Evolutionary conservation across 1,284 basidiomycete species (phyloP).

Genomic region (Leucoagaricus sp.): DNA sequence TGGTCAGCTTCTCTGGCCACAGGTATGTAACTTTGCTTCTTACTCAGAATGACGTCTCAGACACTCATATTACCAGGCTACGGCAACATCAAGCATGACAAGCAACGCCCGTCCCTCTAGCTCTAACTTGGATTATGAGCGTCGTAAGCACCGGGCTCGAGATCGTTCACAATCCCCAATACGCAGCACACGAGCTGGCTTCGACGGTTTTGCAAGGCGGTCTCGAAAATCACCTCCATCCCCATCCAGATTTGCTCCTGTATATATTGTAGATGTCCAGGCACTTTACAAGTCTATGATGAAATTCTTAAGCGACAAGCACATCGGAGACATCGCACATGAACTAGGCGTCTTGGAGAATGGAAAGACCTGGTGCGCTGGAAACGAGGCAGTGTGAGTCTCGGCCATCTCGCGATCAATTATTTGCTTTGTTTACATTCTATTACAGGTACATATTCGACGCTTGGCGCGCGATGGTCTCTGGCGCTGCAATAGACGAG

Average conservation of each 20-base stretch:
- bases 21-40: neutral
- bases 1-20: neutral
- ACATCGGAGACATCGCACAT: slow-evolving; percentile 25
- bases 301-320: slow-evolving; percentile 24
- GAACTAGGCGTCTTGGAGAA: slow-evolving; percentile 21
- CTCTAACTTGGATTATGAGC: neutral
- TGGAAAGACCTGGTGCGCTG: slow-evolving; percentile 36
- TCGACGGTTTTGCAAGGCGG: slow-evolving; percentile 10
- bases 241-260: slow-evolving; percentile 18
- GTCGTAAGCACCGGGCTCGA: neutral
- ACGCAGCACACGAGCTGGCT: slow-evolving; percentile 14
- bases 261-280: slow-evolving; percentile 25
- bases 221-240: neutral
- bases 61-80: neutral
- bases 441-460: slow-evolving; percentile 28
- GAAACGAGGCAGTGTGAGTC: slow-evolving; percentile 38
- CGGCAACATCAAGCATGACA: neutral
- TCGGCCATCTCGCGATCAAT: neutral
- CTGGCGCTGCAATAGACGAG: slow-evolving; percentile 33
- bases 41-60: no score
- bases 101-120: neutral
- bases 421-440: neutral
- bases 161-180: slow-evolving; percentile 14
- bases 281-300: slow-evolving; percentile 27
- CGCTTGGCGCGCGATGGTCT: slow-evolving; percentile 36